Evolutionary conservation across 2,329 filamentous ascomycete genomes (phyloP).

Genomic region (Drechmeria coniospora): DNA sequence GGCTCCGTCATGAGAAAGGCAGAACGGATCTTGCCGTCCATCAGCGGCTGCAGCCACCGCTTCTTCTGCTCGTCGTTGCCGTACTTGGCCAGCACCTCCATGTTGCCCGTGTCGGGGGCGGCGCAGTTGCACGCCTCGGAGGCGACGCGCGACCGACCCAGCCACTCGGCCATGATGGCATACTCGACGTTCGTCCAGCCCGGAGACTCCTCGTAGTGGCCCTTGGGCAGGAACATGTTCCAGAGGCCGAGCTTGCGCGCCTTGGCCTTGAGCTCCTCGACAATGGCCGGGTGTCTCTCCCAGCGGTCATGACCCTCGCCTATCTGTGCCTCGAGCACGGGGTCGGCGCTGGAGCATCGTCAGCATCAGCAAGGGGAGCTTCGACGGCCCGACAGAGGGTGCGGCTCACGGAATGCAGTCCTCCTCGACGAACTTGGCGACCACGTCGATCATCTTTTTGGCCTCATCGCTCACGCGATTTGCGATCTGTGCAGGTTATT

Average conservation of each 20-base stretch:
- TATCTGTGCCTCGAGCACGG: constrained; percentile 65
- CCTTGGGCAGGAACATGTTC: constrained; percentile 97
- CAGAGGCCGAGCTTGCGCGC: constrained; percentile 75
- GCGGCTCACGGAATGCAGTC: constrained; percentile 63
- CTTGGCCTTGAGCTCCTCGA: constrained; percentile 80
- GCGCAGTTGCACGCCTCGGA: constrained; percentile 83
- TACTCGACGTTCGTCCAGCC: constrained; percentile 95
- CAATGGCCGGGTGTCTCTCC: constrained; percentile 60
- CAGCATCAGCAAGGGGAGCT: constrained; percentile 1
- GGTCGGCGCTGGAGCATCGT: constrained; percentile 45
- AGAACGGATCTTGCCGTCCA: constrained; percentile 73
- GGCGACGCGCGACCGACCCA: constrained; percentile 72
- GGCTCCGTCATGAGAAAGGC: constrained; percentile 94
- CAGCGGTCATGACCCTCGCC: constrained; percentile 65
- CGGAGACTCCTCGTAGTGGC: constrained; percentile 87
- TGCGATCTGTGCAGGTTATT: constrained; percentile 23
- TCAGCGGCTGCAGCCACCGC: constrained; percentile 64
- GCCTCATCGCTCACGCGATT: constrained; percentile 67
- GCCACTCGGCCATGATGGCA: constrained; percentile 89
- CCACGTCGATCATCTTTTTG: constrained; percentile 68
- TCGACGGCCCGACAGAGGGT: neutral
- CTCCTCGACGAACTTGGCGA: constrained; percentile 93
- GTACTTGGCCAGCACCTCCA: constrained; percentile 90
- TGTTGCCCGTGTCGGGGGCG: constrained; percentile 86
- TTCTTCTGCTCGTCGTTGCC: constrained; percentile 74